Percentiles rank a stretch among this genome's conserved stretches.
These are phyloP conservation scores for Berberis thunbergii DNA, from an alignment of 164 flowering plant genomes.

Conservation along the genomic window DNA sequence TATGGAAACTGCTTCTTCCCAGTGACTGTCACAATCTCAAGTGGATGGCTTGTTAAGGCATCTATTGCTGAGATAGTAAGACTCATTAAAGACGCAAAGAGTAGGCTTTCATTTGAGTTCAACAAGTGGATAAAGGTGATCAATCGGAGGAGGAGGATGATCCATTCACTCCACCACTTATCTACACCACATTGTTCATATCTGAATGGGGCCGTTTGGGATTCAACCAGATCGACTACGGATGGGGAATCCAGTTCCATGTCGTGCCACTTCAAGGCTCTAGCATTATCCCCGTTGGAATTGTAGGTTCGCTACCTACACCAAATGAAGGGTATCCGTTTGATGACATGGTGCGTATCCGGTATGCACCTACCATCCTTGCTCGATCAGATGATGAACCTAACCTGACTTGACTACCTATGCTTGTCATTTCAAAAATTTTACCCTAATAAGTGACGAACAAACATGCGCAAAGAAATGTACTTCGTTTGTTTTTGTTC, in stretches of 20 bases:
- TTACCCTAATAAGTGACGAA: no score
- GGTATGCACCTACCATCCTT: constrained; percentile 29
- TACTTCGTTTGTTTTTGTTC: not conserved
- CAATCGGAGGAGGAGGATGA: constrained; percentile 15
- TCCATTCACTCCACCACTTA: constrained; percentile 41
- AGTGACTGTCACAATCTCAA: constrained; percentile 26
- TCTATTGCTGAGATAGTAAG: constrained; percentile 34
- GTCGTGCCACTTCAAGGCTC: constrained; percentile 54
- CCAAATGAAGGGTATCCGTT: constrained; percentile 39
- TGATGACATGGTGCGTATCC: constrained; percentile 62
- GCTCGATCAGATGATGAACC: constrained; percentile 17
- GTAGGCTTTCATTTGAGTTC: constrained; percentile 27
- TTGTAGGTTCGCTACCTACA: constrained; percentile 32
- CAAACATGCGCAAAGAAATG: no score
- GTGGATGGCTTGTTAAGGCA: constrained; percentile 16
- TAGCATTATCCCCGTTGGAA: constrained; percentile 38
- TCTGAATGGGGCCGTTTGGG: constrained; percentile 67
- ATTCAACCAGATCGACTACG: constrained; percentile 53
- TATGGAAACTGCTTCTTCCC: constrained; percentile 75
- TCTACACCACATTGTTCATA: constrained; percentile 41
- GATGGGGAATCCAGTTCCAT: constrained; percentile 59
- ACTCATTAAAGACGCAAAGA: constrained; percentile 44
- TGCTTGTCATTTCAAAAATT: not conserved
- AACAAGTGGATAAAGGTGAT: constrained; percentile 29
- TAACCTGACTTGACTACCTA: constrained; percentile 2